phyloP scores from a whole-genome alignment of 768 basidiomycete genomes.

The Lactarius pseudohatsudake region DNA sequence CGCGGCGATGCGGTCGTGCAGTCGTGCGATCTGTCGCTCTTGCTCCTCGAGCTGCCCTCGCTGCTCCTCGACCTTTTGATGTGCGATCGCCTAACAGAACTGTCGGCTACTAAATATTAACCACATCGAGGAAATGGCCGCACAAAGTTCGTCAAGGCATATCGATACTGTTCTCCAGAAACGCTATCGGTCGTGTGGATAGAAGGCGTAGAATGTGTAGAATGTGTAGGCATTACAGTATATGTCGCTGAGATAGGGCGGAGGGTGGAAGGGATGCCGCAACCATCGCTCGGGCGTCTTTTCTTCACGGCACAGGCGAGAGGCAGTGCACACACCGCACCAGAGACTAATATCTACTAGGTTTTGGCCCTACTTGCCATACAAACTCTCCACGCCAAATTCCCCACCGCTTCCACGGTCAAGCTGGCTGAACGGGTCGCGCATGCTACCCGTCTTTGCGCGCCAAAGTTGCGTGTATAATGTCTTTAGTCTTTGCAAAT shows the following conservation, averaged over 20 bases:
- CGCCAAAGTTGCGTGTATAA: conserved; percentile 80
- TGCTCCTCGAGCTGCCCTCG: conserved; percentile 77
- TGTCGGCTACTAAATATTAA: not conserved
- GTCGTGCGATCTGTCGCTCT: conserved; percentile 74
- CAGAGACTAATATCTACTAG: not conserved
- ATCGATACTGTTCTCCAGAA: conserved; percentile 70
- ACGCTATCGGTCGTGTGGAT: conserved; percentile 35
- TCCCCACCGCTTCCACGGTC: conserved; percentile 42
- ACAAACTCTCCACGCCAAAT: conserved; percentile 51
- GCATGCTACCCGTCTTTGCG: conserved; percentile 73
- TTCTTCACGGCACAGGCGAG: not conserved
- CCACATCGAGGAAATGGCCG: conserved; percentile 8
- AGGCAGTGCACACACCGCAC: not conserved
- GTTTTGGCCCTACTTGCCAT: conserved; percentile 36
- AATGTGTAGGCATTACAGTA: not conserved
- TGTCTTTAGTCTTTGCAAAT: conserved; percentile 73
- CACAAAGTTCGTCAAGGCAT: conserved; percentile 79
- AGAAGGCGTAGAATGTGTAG: conserved; percentile 2
- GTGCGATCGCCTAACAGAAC: conserved; percentile 66
- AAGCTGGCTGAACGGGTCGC: conserved; percentile 73
- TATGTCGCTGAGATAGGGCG: not conserved
- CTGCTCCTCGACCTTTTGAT: conserved; percentile 86
- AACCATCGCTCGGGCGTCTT: not conserved
- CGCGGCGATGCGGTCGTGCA: conserved; percentile 66
- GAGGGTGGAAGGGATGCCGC: not conserved